These are phyloP conservation scores for Aspergillus aculeatus DNA, from an alignment of 2,329 filamentous ascomycete genomes.

Conservation along the genomic window DNA sequence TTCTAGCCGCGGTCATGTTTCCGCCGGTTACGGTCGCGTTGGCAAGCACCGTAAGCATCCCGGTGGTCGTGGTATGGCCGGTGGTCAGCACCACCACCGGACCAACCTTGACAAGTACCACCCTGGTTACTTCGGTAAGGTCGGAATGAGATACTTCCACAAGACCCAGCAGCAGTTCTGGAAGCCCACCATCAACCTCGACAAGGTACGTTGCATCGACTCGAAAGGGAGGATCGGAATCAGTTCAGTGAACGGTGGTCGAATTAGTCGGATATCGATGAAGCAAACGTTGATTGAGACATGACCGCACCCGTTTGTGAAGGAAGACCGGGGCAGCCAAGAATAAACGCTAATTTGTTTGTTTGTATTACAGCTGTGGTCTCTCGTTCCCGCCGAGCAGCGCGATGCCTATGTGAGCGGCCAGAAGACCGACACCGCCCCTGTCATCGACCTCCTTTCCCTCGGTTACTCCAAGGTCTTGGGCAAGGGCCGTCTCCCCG, in stretches of 20 bases:
- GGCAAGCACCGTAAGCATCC: constrained; percentile 97
- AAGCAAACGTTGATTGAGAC: neutral
- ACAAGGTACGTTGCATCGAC: constrained; percentile 68
- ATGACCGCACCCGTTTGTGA: too few relatives aligned
- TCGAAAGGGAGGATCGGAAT: constrained; percentile 4
- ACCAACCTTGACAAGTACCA: constrained; percentile 94
- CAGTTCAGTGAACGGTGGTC: neutral
- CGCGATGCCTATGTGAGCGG: constrained; percentile 83
- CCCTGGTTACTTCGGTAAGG: constrained; percentile 99
- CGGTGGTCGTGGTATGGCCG: constrained; percentile 80
- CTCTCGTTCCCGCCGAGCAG: constrained; percentile 87
- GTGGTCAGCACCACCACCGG: constrained; percentile 98
- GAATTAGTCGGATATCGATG: neutral
- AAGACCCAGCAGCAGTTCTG: constrained; percentile 93
- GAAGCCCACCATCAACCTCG: constrained; percentile 98
- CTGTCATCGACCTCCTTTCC: constrained; percentile 95
- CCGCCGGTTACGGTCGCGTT: constrained; percentile 95
- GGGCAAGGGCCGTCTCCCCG: constrained; percentile 93
- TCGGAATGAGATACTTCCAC: constrained; percentile 96
- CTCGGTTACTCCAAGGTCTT: constrained; percentile 98
- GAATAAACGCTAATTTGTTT: constrained; percentile 18
- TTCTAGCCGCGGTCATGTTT: constrained; percentile 89
- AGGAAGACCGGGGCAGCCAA: too few relatives aligned
- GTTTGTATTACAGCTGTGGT: constrained; percentile 70
- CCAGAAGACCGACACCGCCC: constrained; percentile 86